phyloP scores from a whole-genome alignment of 805 yeast genomes.

The Metschnikowia cerradonensis region DNA sequence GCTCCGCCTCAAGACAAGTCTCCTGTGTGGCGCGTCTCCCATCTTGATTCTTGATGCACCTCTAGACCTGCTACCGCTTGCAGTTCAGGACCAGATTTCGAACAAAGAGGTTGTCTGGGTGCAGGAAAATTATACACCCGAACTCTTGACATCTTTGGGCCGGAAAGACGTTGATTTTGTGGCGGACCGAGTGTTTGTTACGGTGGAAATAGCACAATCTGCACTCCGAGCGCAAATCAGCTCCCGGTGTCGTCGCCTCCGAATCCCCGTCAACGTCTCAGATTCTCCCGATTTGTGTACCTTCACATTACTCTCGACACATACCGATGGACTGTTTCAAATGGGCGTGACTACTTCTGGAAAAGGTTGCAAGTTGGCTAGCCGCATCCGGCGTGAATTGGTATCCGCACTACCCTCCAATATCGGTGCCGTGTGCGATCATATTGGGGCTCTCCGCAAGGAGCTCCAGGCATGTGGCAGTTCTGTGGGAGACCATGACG shows the following conservation, averaged over 20 bases:
- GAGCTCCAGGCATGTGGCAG: constrained; percentile 52
- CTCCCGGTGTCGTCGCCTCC: constrained; percentile 48
- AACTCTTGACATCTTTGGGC: constrained; percentile 55
- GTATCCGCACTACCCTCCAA: constrained; percentile 62
- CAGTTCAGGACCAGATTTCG: constrained; percentile 22
- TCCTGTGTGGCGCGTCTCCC: constrained; percentile 55
- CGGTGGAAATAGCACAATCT: constrained; percentile 31
- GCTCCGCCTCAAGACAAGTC: constrained; percentile 44
- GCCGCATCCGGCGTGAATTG: constrained; percentile 72
- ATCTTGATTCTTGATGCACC: constrained; percentile 39
- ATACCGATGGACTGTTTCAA: constrained; percentile 68
- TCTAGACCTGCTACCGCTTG: constrained; percentile 21
- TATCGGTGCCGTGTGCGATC: constrained; percentile 63
- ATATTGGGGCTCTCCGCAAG: constrained; percentile 63
- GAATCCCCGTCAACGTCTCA: constrained; percentile 81
- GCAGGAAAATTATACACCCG: constrained; percentile 25
- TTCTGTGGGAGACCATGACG: constrained; percentile 54
- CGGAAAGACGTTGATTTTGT: constrained; percentile 56
- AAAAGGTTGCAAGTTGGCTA: constrained; percentile 84
- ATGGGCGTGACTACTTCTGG: constrained; percentile 83
- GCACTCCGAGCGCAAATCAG: constrained; percentile 40
- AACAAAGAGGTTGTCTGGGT: constrained; percentile 23
- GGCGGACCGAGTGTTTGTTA: constrained; percentile 75
- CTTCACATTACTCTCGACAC: constrained; percentile 72
- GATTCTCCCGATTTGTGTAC: constrained; percentile 71